phyloP scores from a whole-genome alignment of 352 stramenopile genomes.

The Phytophthora pseudosyringae region DNA sequence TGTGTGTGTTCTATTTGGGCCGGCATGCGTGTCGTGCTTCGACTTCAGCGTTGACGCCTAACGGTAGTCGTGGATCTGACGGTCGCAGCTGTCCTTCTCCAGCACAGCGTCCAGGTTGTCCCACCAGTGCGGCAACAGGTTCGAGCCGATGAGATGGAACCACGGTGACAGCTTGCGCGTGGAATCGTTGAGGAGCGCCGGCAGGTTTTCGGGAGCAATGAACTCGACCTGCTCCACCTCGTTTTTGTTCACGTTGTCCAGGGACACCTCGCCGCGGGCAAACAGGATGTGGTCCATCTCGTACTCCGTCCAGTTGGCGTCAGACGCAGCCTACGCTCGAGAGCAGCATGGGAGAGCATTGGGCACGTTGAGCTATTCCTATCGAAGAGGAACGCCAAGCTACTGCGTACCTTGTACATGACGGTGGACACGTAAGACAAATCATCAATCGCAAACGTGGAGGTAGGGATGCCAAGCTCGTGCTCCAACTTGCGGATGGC shows the following conservation, averaged over 20 bases:
- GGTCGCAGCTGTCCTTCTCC: conserved; percentile 53
- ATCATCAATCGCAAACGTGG: conserved; percentile 76
- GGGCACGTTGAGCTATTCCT: background rate
- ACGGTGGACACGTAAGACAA: conserved; percentile 98
- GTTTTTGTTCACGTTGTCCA: conserved; percentile 92
- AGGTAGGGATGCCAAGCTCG: conserved; percentile 95
- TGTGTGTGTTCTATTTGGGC: conserved; percentile 18
- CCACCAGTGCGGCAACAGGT: conserved; percentile 78
- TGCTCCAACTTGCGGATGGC: conserved; percentile 98
- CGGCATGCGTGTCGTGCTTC: background rate
- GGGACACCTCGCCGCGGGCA: conserved; percentile 74
- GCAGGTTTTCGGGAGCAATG: conserved; percentile 73
- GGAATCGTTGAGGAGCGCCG: conserved; percentile 59
- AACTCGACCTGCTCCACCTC: conserved; percentile 94
- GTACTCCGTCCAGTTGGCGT: conserved; percentile 96
- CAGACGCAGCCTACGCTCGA: conserved; percentile 59
- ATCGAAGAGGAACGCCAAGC: background rate
- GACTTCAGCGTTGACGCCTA: conserved; percentile 19
- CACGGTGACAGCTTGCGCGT: conserved; percentile 79
- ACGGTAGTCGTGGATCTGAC: conserved; percentile 71
- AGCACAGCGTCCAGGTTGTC: conserved; percentile 69
- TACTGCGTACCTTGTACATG: conserved; percentile 96
- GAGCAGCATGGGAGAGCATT: conserved; percentile 18
- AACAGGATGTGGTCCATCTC: conserved; percentile 99
- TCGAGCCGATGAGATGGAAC: conserved; percentile 82